Base-by-base conservation (phyloP, 192 early-diverging fungal species). In the Podila epigama region DNA sequence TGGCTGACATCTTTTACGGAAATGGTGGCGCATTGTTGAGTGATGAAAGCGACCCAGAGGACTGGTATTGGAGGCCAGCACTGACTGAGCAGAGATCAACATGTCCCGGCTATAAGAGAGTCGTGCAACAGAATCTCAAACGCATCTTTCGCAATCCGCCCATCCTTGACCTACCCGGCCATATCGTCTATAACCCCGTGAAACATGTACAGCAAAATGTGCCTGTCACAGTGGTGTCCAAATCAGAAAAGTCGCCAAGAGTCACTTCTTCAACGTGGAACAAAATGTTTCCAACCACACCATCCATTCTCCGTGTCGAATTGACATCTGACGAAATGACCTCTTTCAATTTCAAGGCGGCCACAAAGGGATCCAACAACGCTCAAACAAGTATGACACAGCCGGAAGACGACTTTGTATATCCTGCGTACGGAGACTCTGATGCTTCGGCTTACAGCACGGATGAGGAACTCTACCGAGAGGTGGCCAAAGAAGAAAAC, bases 401-500 rank as follows among this genome's bases (percentile, higher is more conserved):
- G 28, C 4, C 42, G 1, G 55, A n/a, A 2, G 53, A 60, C 5
- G 63, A 77, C 27, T 16, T 28, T 27, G 28, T 68, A 13, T 63
- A 56, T 20, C 73, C 73, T 22, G 32, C 60, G 13, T 77, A 77
- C 36, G 73, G 73, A 0, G 73, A 77, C 8, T 77, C 73, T 4
- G 73, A 77, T 10, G 73, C 73, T 3, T 68, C 65, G 15, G 73
- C 36, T 3, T 77, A 77, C 22, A 77, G 66, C 2, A 77, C 73
- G 0, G 73, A 77, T 20, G 73, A 77, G 32, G 73, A 77, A 33
- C 56, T 77, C 1, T 44, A 44, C 56, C 68, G 32, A n/a, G 54
- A 77, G n/a, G 73, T 77, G 31, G 60, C 60, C 5, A 48, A 25
- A 25, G 72, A 75, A 33, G 66, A 77, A 29, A 33, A 53, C 13